Evolutionary conservation across 139 green algal genomes (phyloP).

Genomic region (Chlorella vulgaris): DNA sequence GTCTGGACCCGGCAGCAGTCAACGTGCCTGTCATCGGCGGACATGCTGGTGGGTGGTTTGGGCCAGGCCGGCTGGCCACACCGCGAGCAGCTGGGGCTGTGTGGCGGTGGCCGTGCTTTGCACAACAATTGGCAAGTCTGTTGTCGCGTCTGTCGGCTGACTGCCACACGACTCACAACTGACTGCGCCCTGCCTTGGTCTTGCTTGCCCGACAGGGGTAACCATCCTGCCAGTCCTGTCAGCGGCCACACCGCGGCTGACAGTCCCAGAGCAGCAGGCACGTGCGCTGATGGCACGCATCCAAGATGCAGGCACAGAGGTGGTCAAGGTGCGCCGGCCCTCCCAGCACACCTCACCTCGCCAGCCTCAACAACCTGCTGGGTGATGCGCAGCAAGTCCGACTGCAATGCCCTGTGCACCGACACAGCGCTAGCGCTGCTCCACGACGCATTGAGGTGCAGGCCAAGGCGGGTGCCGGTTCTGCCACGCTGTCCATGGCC

Average conservation of each 20-base stretch:
- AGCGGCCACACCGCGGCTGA: constrained; percentile 45
- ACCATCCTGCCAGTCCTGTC: constrained; percentile 97
- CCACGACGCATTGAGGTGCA: too few species aligned
- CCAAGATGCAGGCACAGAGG: constrained; percentile 98
- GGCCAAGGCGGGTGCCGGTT: constrained; percentile 80
- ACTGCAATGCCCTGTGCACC: too few species aligned
- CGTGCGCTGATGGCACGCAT: constrained; percentile 79
- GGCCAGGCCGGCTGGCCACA: neutral
- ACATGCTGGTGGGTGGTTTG: constrained; percentile 71
- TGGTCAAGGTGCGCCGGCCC: constrained; percentile 81
- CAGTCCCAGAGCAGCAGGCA: constrained; percentile 49
- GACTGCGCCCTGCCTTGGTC: neutral
- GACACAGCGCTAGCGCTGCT: too few species aligned
- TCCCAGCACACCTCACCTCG: too few species aligned
- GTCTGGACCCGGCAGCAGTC: constrained; percentile 74
- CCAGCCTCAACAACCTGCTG: neutral
- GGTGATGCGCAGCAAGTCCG: too few species aligned
- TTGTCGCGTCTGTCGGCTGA: too few species aligned
- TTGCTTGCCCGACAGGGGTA: constrained; percentile 35
- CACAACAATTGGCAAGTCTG: too few species aligned
- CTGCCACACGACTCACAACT: neutral
- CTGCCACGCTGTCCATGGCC: constrained; percentile 96
- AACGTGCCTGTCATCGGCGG: constrained; percentile 94
- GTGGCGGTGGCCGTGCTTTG: too few species aligned
- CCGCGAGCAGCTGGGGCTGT: too few species aligned